Conservation (phyloP, 768 basidiomycete genomes). For the Suillus discolor region DNA sequence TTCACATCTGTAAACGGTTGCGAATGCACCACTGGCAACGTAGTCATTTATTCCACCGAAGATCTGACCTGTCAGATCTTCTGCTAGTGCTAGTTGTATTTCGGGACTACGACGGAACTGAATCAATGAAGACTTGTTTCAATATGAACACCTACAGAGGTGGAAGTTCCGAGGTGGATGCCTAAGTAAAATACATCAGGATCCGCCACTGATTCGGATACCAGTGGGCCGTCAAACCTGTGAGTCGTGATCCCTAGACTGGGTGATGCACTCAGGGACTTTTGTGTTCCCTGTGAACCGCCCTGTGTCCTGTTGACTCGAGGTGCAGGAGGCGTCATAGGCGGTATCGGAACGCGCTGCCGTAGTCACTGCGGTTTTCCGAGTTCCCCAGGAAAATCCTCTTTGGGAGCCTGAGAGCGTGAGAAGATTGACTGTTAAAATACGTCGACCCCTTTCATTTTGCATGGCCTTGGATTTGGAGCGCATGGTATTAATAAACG, state of each 20-base stretch:
- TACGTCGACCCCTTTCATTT: background rate
- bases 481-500: background rate
- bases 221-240: background rate
- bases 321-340: background rate
- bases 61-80: slow-evolving; percentile 3
- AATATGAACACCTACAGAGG: background rate
- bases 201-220: background rate
- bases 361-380: background rate
- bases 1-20: background rate
- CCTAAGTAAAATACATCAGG: background rate
- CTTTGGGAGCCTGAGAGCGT: background rate
- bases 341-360: background rate
- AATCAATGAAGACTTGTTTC: background rate
- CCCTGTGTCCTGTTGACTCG: background rate
- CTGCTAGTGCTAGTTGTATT: background rate
- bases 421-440: no score
- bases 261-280: background rate
- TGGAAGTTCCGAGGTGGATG: background rate
- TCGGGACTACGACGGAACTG: background rate
- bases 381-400: background rate
- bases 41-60: background rate
- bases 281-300: background rate
- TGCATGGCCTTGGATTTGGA: background rate
- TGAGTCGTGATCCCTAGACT: background rate
- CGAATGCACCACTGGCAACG: background rate